Evolutionary conservation across 495 filamentous ascomycete species (phyloP), one percentile per base, ranked within the genome.

Genomic region (Neurospora tetraspora): DNA sequence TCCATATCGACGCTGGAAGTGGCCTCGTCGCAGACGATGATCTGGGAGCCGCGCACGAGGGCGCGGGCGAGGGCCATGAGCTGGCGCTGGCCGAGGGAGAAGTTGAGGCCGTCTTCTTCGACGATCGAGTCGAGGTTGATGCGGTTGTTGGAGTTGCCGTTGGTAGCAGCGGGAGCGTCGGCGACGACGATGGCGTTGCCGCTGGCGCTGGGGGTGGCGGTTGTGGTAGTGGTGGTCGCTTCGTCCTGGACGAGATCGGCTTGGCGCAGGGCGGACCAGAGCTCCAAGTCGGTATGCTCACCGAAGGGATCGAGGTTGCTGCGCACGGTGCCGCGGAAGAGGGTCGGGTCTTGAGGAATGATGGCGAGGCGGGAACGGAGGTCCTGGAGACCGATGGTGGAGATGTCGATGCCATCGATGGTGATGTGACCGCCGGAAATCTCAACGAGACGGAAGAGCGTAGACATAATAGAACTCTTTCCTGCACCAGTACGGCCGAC

Each of bases 11-110:
- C 94, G 5, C 89, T 91, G 5, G 90, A 93, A 0, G 95, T 99
- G 0, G 96, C 95, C 82, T 98, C 96, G 83, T 99, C 95, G 81
- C 94, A 97, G 69, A 99, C 90, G 76, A 98, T 97, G 82, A 98
- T 97, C 76, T 92, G 92, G 0, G 90, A 91, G 38, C 91, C 88
- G 39, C 96, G 88, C 0, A 98, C 94, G 3, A 98, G 88, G 0
- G 95, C 95, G 0, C 95, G 89, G 1, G 95, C 95, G 1, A 99
- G 86, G 4, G 96, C 95, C 92, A 99, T 96, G 16, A 98, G 89
- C 77, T 99, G 95, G 4, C 95, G 89, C 82, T 99, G 95, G 1
- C 96, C 95, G n/a, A 98, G 89, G 1, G 92, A 96, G 84, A 96
- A 99, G 81, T 98, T 99, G 45, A 96, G 83, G 0, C 95, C 95